phyloP scores from a whole-genome alignment of 306 rosid genomes.

The Begonia masoniana region DNA sequence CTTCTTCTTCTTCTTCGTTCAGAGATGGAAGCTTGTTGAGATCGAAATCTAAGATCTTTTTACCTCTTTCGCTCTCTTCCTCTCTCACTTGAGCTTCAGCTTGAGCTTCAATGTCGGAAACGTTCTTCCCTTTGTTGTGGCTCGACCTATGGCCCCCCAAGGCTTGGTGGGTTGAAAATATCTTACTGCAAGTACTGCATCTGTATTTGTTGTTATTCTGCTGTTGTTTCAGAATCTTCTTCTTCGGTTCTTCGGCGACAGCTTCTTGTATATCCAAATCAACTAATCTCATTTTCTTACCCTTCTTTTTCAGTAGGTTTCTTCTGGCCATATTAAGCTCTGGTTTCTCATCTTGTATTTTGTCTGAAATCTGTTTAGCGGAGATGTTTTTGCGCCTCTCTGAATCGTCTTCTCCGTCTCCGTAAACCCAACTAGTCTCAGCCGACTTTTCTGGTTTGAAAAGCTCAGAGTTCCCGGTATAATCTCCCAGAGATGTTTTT shows the following conservation, averaged over 20 bases:
- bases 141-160: slow-evolving; percentile 37
- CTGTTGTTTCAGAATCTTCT: not conserved
- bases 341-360: not conserved
- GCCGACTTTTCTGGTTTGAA: too few species aligned
- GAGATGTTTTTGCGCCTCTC: not conserved
- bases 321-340: not conserved
- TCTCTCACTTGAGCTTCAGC: not conserved
- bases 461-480: too few species aligned
- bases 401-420: not conserved
- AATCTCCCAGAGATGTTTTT: too few species aligned
- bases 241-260: not conserved
- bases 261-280: not conserved
- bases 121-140: slow-evolving; percentile 15
- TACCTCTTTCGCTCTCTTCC: not conserved
- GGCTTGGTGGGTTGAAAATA: slow-evolving; percentile 27
- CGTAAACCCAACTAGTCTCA: too few species aligned
- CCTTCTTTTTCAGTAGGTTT: too few species aligned
- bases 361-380: not conserved
- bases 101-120: not conserved
- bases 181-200: slow-evolving; percentile 23
- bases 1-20: slow-evolving; percentile 17
- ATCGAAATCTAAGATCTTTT: slow-evolving; percentile 20
- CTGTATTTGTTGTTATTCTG: slow-evolving; percentile 3
- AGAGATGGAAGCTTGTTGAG: slow-evolving; percentile 33
- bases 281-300: too few species aligned